Evolutionary conservation across 768 basidiomycete genomes (phyloP).

Genomic region (Lactifluus subvellereus): DNA sequence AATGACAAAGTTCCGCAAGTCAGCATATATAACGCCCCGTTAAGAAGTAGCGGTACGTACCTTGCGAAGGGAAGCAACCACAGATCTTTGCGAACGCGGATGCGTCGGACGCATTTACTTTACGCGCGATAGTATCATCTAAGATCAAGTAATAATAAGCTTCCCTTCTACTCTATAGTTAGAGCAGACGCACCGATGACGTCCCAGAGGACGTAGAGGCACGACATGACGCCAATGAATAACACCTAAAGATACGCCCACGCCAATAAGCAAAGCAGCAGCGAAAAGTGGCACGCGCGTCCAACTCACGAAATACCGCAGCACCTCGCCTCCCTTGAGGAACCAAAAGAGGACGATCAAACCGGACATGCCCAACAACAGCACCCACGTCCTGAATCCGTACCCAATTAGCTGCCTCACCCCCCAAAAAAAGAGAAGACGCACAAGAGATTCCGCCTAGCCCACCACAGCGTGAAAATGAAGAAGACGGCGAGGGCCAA

Average conservation of each 20-base stretch:
- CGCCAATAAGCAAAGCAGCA: neutral
- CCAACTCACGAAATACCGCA: constrained; percentile 63
- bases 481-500: constrained; percentile 81
- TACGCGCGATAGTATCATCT: constrained; percentile 82
- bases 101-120: constrained; percentile 85
- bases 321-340: constrained; percentile 62
- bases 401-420: neutral
- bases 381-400: constrained; percentile 58
- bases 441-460: constrained; percentile 66
- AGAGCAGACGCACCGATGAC: constrained; percentile 53
- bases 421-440: constrained; percentile 25
- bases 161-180: neutral
- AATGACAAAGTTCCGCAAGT: neutral
- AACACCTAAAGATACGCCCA: constrained; percentile 44
- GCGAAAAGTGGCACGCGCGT: neutral
- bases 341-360: constrained; percentile 83
- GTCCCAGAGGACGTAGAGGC: constrained; percentile 85
- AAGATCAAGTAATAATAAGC: constrained; percentile 3
- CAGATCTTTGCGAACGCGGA: constrained; percentile 79
- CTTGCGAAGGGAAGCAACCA: constrained; percentile 80
- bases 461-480: constrained; percentile 86
- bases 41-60: constrained; percentile 31
- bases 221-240: constrained; percentile 85
- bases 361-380: constrained; percentile 75
- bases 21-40: neutral